A percentile compares a stretch with the other conserved stretches of the same genome.
Conservation (phyloP, 345 rosid species). For the Boechera retrofracta region DNA sequence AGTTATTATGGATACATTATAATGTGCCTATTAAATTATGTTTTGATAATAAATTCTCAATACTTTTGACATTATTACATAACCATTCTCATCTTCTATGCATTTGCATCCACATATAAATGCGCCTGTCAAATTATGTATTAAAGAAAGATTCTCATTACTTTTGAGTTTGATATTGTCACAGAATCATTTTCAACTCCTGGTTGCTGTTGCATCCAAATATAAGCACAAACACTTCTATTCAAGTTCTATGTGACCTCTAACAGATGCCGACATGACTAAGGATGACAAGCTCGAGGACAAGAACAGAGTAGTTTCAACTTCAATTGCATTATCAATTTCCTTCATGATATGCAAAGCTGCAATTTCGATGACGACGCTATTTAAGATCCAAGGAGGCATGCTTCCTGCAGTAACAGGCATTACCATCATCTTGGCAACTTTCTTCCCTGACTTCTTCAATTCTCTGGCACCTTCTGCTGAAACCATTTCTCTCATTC, state of each 20-base stretch:
- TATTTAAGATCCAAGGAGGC: conserved; percentile 70
- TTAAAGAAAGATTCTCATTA: background rate
- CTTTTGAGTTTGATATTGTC: background rate
- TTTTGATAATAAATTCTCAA: background rate
- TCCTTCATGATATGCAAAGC: conserved; percentile 73
- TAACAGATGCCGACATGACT: conserved; percentile 52
- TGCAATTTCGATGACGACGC: conserved; percentile 52
- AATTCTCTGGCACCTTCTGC: conserved; percentile 70
- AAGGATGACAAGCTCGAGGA: conserved; percentile 46
- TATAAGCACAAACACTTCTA: background rate
- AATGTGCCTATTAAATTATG: background rate
- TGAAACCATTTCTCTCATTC: conserved; percentile 66
- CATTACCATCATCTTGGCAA: conserved; percentile 65
- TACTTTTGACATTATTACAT: background rate
- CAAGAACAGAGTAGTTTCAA: conserved; percentile 58
- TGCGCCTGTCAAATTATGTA: background rate
- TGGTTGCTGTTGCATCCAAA: background rate
- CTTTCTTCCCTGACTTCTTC: conserved; percentile 64
- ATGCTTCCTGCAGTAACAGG: conserved; percentile 71
- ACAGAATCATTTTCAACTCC: background rate
- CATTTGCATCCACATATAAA: background rate
- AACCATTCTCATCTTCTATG: background rate
- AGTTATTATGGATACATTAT: background rate
- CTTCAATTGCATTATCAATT: conserved; percentile 61
- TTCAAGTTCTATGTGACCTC: conserved; percentile 21